Base-by-base conservation (phyloP, 331 rosid species). In the Prunus yedoensis region DNA sequence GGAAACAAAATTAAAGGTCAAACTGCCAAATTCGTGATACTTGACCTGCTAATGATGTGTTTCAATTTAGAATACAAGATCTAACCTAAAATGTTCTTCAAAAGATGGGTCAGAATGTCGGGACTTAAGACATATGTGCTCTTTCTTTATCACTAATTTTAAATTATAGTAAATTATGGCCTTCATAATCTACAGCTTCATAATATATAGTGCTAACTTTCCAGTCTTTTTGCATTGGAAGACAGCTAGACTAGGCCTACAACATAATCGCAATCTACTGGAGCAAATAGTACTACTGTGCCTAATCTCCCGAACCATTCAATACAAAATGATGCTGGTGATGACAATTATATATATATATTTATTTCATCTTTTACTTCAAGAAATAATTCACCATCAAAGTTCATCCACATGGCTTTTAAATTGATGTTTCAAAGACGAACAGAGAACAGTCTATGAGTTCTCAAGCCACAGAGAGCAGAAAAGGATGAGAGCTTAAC, bases 181-280 rank as follows among this genome's bases (percentile, higher is more conserved):
- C 71, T 56, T 43, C 54, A 30, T 65, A 80, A 69, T 78, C 82
- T 58, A 17, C 3, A 9, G 60, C 62, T 74, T 67, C 68, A 27
- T 59, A 32, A 21, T 21, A 21, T 21, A 21, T 3, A 56, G 5
- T 13, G 27, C 51, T 51, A 68, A 60, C 30, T 59, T 4, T 71
- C 65, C 60, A 63, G 38, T 54, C 15, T 30, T 53, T 71, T 21
- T 20, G 17, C 53, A 13, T 54, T 75, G 66, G 65, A 54, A 74
- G 68, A 74, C 78, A 83, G 66, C 79, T 56, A 85, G 32, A 21
- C 49, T 27, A 41, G 80, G 77, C 82, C 83, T 86, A 70, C 77
- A 70, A 70, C 41, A 28, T 45, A 68, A 46, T 79, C 73, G 15
- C 50, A 59, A 43, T 79, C 32, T 51, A 63, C 46, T 50, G 4